Evolutionary conservation across 192 early-diverging fungal genomes (phyloP), one percentile per base, ranked within the genome.

Genomic region (Coemansia sp.): DNA sequence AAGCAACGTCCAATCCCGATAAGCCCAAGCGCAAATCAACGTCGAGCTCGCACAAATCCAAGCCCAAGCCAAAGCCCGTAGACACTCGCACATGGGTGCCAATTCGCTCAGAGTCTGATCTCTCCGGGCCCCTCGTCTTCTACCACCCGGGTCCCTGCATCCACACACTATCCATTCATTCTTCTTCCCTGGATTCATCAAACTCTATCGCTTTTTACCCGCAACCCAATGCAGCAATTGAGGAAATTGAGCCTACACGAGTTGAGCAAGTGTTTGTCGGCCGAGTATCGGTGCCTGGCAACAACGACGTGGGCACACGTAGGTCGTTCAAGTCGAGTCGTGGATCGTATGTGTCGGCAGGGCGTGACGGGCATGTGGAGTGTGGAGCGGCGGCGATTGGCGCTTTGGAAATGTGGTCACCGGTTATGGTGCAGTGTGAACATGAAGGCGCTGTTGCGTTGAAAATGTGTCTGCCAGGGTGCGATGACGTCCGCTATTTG

Each of bases 201-300:
- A 32, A 1, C 5, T 32, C 5, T 7, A 32, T 32, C 7, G 32
- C 32, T 0, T 32, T 32, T 32, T 32, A 32, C 32, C 5, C 32
- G 32, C 32, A 32, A 32, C 32, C 32, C 6, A 32, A 6, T 32
- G 6, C 32, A 7, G 7, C 32, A 32, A 32, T 32, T 1, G 32
- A 32, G 0, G 62, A 64, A 4, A 58, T 60, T 10, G 66, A 65
- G 15, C 75, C 75, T 1, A 43, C 54, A 14, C 41, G 23, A 4
- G 66, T 68, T 2, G 75, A 72, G 66, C 70, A 78, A 53, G 70
- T 78, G 6, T 78, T 78, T 78, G 63, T 72, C 21, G 75, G 58
- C 4, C 75, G 70, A 0, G 55, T 32, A 38, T 72, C 75, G 1
- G 63, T 78, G 21, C 69, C 70, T 51, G 6, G 55, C 61, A 50